Conservation (phyloP, 768 basidiomycete genomes). For the Russula sp. region DNA sequence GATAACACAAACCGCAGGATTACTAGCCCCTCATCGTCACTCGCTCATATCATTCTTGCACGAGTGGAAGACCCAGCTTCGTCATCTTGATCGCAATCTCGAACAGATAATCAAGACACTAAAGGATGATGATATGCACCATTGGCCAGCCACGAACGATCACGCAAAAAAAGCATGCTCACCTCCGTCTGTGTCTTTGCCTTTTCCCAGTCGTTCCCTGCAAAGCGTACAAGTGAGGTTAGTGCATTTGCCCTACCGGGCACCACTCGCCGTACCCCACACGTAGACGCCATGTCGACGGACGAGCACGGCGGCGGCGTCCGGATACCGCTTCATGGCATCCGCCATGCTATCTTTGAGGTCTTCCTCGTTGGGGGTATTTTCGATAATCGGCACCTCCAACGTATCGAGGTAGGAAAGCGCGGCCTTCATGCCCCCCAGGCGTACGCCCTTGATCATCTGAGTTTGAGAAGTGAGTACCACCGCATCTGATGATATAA, state of each 20-base stretch:
- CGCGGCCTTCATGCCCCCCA: slow-evolving; percentile 67
- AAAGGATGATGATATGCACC: neutral
- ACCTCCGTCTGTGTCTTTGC: slow-evolving; percentile 87
- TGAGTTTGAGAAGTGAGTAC: slow-evolving; percentile 26
- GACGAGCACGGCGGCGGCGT: slow-evolving; percentile 72
- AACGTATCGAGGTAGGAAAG: slow-evolving; percentile 82
- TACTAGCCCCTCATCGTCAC: neutral
- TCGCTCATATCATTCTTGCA: slow-evolving; percentile 22
- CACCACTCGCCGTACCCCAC: slow-evolving; percentile 51
- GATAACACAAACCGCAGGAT: neutral
- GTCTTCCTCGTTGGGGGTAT: slow-evolving; percentile 87
- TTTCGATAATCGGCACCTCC: slow-evolving; percentile 82
- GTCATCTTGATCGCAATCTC: slow-evolving; percentile 85
- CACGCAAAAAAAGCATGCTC: neutral
- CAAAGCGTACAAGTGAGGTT: neutral
- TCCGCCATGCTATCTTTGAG: slow-evolving; percentile 82
- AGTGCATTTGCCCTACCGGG: slow-evolving; percentile 8
- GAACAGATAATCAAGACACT: slow-evolving; percentile 89
- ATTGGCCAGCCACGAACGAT: neutral
- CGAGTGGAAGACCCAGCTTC: slow-evolving; percentile 49
- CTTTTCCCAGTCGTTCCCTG: slow-evolving; percentile 72
- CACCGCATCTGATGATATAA: neutral
- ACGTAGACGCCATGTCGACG: slow-evolving; percentile 78
- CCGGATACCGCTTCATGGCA: slow-evolving; percentile 73
- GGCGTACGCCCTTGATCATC: slow-evolving; percentile 89